Percentiles rank a stretch among this genome's conserved stretches.
Evolutionary conservation across 1,284 basidiomycete species (phyloP).

Genomic region (Papiliotrema nemorosa): DNA sequence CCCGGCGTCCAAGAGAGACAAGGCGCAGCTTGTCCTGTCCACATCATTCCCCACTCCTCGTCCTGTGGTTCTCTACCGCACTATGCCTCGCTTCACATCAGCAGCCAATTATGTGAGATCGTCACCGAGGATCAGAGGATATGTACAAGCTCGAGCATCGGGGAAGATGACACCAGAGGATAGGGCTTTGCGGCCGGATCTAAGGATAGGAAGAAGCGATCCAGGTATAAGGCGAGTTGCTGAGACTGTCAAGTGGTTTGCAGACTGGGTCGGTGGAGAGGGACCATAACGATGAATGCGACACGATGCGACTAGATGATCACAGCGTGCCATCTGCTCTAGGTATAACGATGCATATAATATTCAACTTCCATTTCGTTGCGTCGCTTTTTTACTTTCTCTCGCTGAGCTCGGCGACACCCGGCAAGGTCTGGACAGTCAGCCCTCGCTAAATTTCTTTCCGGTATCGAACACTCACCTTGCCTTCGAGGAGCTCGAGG

Average conservation of each 20-base stretch:
- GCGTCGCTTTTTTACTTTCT: constrained; percentile 48
- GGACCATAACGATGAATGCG: constrained; percentile 1
- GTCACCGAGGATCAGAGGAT: background rate
- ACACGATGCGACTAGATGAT: background rate
- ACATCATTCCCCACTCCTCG: constrained; percentile 6
- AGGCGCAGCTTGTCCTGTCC: constrained; percentile 27
- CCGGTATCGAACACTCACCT: constrained; percentile 56
- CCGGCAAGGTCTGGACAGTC: constrained; percentile 66
- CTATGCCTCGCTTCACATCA: constrained; percentile 27
- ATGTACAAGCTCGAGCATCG: background rate
- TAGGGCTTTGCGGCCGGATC: constrained; percentile 31
- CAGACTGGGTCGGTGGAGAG: constrained; percentile 36
- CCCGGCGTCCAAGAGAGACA: constrained; percentile 17
- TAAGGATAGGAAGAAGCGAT: constrained; percentile 39
- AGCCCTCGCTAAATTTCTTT: background rate
- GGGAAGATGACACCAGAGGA: constrained; percentile 22
- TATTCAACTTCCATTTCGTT: background rate
- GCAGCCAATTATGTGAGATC: constrained; percentile 23
- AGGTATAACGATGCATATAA: background rate
- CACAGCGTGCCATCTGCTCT: background rate
- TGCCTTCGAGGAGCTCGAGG: constrained; percentile 94
- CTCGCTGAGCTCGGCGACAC: constrained; percentile 76
- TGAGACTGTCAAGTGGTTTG: constrained; percentile 39
- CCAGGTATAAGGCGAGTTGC: constrained; percentile 29
- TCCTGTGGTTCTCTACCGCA: constrained; percentile 34